Evolutionary conservation across 768 basidiomycete genomes (phyloP).

Genomic region (Hygrophorus pudorinus): DNA sequence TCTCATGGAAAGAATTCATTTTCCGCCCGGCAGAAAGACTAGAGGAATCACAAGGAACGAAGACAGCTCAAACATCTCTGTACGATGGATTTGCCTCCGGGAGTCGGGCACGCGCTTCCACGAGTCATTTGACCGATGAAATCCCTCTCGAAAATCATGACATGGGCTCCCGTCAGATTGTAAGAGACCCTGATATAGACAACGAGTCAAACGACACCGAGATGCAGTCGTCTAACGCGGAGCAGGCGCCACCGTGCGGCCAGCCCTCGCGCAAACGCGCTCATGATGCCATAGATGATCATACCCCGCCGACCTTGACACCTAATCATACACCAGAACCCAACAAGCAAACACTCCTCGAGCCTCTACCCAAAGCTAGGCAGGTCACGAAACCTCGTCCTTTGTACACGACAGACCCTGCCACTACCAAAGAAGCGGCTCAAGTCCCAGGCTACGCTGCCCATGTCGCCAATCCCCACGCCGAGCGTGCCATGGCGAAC

Average conservation of each 20-base stretch:
- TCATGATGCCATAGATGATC: no score
- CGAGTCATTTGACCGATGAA: no score
- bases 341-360: not conserved
- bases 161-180: no score
- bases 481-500: constrained; percentile 71
- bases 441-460: constrained; percentile 58
- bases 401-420: constrained; percentile 33
- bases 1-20: constrained; percentile 75
- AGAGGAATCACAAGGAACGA: constrained; percentile 41
- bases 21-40: constrained; percentile 40
- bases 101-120: no score
- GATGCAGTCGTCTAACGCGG: no score
- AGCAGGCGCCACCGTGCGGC: no score
- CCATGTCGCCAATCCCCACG: constrained; percentile 58
- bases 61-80: constrained; percentile 28
- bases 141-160: no score
- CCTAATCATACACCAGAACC: constrained; percentile 3
- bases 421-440: constrained; percentile 30
- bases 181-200: no score
- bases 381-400: constrained; percentile 5
- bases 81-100: no score
- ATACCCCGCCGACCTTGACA: no score
- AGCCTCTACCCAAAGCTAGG: not conserved
- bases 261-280: no score
- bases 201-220: no score